Base-by-base conservation (phyloP, 352 stramenopile species). In the Blastocystis sp. region DNA sequence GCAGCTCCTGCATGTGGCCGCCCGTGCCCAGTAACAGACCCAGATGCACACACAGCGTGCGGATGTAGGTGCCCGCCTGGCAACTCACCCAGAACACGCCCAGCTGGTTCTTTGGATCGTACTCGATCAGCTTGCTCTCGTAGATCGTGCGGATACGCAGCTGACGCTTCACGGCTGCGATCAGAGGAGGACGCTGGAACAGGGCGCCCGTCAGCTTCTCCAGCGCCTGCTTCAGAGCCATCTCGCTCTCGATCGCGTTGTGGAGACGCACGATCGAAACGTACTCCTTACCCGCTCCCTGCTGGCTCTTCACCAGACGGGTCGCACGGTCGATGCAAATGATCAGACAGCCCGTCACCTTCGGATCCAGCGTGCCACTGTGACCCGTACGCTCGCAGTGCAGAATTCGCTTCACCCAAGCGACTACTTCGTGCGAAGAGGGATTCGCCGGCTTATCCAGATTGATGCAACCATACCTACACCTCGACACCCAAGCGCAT, bases 71-170 rank as follows among this genome's bases (percentile, higher is more conserved):
- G 81, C 97, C 97, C 27, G 97, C 97, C 90, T 99, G 94, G 69
- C 89, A 91, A 65, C 85, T 88, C 29, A 89, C 78, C 87, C 87
- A 89, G 88, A 98, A 97, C 49, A 99, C 93, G 71, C 95, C 97
- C 3, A 99, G 90, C 88, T 99, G 94, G 46, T 96, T 91, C 59
- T 98, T 92, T 69, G 96, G 87, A 89, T 99, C 97, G 87, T 95
- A 99, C 89, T 99, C 96, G 72, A 99, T 94, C 34, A 99, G 90
- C 89, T 98, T 99, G 56, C 90, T 96, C 81, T 98, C 91, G 90
- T 99, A 99, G 89, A 99, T 99, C 24, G 94, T 99, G 86, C 97
- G 93, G 87, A 99, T 98, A 69, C 97, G 93, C 34, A 99, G 91
- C 89, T 99, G 96, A 53, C 97, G 90, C 91, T 99, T 99, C 24